phyloP scores from a whole-genome alignment of 305 asterid genomes.

The Fraxinus floribunda region DNA sequence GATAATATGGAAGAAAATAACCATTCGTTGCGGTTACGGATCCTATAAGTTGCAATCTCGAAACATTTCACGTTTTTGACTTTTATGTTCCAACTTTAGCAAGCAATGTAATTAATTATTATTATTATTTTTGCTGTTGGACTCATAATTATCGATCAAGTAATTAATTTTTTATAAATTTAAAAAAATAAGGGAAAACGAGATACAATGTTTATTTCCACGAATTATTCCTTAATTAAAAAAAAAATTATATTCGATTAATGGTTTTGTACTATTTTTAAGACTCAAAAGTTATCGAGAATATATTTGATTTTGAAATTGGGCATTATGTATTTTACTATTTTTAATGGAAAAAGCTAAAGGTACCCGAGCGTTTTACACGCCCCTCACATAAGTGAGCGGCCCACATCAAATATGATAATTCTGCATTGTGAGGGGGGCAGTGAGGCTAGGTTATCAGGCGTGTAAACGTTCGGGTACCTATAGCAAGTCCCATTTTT shows the following conservation, averaged over 20 bases:
- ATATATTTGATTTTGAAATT: no score
- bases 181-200: neutral
- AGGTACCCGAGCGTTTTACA: no score
- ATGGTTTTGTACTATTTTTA: neutral
- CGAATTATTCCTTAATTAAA: neutral
- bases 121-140: neutral
- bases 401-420: no score
- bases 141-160: neutral
- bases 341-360: no score
- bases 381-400: no score
- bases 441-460: no score
- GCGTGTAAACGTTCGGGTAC: no score
- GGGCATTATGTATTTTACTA: neutral
- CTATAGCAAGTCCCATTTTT: no score
- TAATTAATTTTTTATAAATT: neutral
- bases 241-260: no score
- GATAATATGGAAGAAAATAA: neutral
- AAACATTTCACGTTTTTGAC: constrained; percentile 1
- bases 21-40: constrained; percentile 17
- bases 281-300: neutral
- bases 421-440: no score
- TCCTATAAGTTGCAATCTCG: constrained; percentile 15
- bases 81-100: neutral
- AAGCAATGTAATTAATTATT: neutral
- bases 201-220: neutral